Conservation (phyloP, 805 yeast species). For the Pichia heedii region DNA sequence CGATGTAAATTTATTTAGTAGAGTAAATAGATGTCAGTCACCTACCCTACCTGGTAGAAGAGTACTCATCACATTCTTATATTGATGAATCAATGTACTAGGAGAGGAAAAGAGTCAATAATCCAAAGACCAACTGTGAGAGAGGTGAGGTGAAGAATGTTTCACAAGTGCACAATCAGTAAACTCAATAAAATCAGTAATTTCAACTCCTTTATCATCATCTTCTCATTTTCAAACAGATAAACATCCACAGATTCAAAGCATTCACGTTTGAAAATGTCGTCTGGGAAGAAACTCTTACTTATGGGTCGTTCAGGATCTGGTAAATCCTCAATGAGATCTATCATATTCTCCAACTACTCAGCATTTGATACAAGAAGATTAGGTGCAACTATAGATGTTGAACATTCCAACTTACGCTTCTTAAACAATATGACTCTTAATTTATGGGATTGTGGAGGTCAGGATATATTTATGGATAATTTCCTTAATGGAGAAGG, state of each 20-base stretch:
- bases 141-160: no score
- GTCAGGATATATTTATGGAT: conserved; percentile 95
- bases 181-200: no score
- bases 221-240: neutral
- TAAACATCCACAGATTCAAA: neutral
- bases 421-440: conserved; percentile 92
- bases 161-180: no score
- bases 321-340: conserved; percentile 95
- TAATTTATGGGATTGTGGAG: conserved; percentile 97
- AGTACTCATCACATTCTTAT: no score
- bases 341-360: conserved; percentile 90
- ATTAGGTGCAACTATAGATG: conserved; percentile 94
- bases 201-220: no score
- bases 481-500: conserved; percentile 45
- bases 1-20: no score
- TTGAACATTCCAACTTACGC: conserved; percentile 92
- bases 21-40: no score
- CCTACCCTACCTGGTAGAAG: no score
- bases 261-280: conserved; percentile 8
- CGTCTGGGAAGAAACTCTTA: conserved; percentile 48
- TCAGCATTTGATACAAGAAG: conserved; percentile 95
- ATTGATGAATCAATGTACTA: no score
- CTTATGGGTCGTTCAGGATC: conserved; percentile 92
- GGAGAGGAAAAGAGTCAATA: no score
- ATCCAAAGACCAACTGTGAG: no score